phyloP scores from a whole-genome alignment of 495 filamentous ascomycete genomes.

The Penicillium fimorum region DNA sequence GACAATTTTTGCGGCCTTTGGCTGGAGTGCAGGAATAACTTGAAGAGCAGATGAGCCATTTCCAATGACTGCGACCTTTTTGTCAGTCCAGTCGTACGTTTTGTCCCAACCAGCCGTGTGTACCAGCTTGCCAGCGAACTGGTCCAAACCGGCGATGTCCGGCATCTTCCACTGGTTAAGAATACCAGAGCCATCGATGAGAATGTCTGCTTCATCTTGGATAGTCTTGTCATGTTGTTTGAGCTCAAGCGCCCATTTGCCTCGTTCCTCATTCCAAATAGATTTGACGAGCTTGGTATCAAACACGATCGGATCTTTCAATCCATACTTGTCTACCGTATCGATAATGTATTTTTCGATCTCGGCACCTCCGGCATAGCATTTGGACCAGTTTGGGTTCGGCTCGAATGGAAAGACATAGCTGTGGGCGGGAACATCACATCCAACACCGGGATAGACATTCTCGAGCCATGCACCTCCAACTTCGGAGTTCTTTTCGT shows the following conservation, averaged over 20 bases:
- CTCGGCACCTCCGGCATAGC: background rate
- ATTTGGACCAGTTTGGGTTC: background rate
- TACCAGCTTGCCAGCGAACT: background rate
- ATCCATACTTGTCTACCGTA: background rate
- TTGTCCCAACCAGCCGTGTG: background rate
- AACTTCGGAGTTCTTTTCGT: background rate
- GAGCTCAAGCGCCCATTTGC: background rate
- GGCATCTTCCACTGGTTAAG: background rate
- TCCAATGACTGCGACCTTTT: background rate
- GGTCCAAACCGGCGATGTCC: background rate
- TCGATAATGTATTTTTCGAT: background rate
- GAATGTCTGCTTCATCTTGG: background rate
- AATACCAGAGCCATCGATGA: background rate
- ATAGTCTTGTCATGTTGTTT: background rate
- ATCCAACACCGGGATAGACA: background rate
- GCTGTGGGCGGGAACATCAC: background rate
- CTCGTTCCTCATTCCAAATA: background rate
- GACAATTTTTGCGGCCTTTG: background rate
- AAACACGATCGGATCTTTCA: background rate
- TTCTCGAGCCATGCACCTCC: background rate
- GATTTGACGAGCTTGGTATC: background rate
- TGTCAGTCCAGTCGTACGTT: background rate
- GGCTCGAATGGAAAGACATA: background rate
- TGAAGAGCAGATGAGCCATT: background rate
- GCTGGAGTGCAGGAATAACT: background rate